Base-by-base conservation (phyloP, 306 rosid species). In the Biancaea sappan region DNA sequence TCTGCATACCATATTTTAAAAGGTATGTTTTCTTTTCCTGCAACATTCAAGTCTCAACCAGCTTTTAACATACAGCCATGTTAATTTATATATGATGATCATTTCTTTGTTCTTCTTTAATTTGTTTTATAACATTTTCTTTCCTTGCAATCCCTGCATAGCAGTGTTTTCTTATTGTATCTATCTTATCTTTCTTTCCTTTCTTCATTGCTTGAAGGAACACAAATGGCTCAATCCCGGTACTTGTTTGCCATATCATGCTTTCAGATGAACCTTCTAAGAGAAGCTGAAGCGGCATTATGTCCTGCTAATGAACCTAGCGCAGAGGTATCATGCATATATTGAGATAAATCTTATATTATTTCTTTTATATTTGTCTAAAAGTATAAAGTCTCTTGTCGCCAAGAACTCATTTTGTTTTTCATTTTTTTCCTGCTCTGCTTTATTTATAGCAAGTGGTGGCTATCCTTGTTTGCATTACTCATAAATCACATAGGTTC, bases 201-300 rank as follows among this genome's bases (percentile, higher is more conserved):
- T 86, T 69, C 74, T 47, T 85, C 80, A 54, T 53, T 74, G 61
- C 79, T 66, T 83, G 91, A 87, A 95, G 99, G 99, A 79, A 82
- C 88, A 62, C 92, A 83, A 82, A 85, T 87, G 96, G 90, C 98
- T 87, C 97, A 90, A 86, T 95, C 98, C 70, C 94, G 99, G 81
- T 95, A 95, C 92, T 82, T 95, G 98, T 92, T 92, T 92, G 99
- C 99, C 18, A 71, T 87, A 84, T 95, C 99, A 46, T 95, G 99
- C 93, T 95, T 88, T 86, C 96, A 91, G 78, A 86, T 95, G 97
- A 90, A 89, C 88, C 92, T 88, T 83, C 96, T 92, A 11, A 86
- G 80, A 5, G 99, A 92, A 82, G 98, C 98, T 47, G 99, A 92
- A 87, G 86, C 93, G 37, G 96, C 93, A n/a, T 87, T 95, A 76